phyloP scores from a whole-genome alignment of 1,284 basidiomycete genomes.

The Tremellales sp. region DNA sequence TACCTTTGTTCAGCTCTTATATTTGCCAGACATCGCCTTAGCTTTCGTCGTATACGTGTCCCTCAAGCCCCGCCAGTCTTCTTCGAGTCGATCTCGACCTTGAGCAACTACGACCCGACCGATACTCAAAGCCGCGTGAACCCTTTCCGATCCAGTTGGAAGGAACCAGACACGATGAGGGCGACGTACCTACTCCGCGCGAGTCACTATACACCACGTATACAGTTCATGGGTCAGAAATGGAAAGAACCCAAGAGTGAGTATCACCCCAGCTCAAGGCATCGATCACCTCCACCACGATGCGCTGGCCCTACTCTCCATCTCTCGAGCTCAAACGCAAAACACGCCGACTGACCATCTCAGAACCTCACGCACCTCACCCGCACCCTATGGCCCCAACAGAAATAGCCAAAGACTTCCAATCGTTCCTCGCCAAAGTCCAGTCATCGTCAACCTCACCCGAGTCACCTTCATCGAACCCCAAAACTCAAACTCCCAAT shows the following conservation, averaged over 20 bases:
- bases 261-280: too few relatives aligned
- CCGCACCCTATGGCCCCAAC: conserved; percentile 72
- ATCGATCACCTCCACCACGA: conserved; percentile 57
- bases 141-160: too few relatives aligned
- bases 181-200: conserved; percentile 27
- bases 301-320: conserved; percentile 43
- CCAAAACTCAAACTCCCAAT: conserved; percentile 25
- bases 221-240: conserved; percentile 68
- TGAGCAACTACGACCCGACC: too few relatives aligned
- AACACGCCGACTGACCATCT: background rate
- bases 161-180: conserved; percentile 27
- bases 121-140: too few relatives aligned
- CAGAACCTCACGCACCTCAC: conserved; percentile 60
- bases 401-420: conserved; percentile 63
- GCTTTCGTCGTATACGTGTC: too few relatives aligned
- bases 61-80: too few relatives aligned
- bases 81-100: too few relatives aligned
- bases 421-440: conserved; percentile 58
- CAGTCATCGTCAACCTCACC: conserved; percentile 44
- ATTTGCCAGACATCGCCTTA: background rate
- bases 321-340: background rate
- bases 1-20: background rate
- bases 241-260: conserved; percentile 43
- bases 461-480: conserved; percentile 24
- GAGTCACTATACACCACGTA: conserved; percentile 58